phyloP scores from a whole-genome alignment of 208 protist species.

The Kentomonas sorsogonicus region DNA sequence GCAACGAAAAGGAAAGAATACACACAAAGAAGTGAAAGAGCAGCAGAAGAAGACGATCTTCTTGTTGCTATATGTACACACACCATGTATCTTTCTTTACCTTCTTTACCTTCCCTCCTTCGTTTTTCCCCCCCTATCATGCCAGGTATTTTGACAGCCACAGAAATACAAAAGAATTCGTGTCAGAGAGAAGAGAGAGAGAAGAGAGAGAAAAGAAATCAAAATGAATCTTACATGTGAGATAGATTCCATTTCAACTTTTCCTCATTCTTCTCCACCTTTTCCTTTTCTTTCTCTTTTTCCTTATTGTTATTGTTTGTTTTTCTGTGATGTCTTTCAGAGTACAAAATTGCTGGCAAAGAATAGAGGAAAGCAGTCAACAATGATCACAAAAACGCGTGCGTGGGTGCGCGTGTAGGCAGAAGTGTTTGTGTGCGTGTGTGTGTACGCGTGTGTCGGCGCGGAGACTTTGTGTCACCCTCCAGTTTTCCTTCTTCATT shows the following conservation, averaged over 20 bases:
- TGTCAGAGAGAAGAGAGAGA: conserved; percentile 38
- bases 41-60: too few species aligned
- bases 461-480: too few species aligned
- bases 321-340: conserved; percentile 1
- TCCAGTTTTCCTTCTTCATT: too few species aligned
- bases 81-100: conserved; percentile 5
- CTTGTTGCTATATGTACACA: background rate
- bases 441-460: conserved; percentile 30
- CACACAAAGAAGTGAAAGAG: conserved; percentile 2
- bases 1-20: conserved; percentile 1
- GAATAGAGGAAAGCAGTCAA: conserved; percentile 42
- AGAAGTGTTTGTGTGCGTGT: conserved; percentile 45
- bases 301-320: conserved; percentile 44
- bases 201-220: conserved; percentile 59
- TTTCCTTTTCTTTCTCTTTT: conserved; percentile 43
- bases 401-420: conserved; percentile 17
- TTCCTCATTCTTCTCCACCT: conserved; percentile 29
- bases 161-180: conserved; percentile 47
- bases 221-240: conserved; percentile 59
- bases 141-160: conserved; percentile 60
- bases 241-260: conserved; percentile 51
- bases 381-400: conserved; percentile 16
- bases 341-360: conserved; percentile 55
- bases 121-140: conserved; percentile 44
- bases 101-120: conserved; percentile 67